Evolutionary conservation across 2,329 filamentous ascomycete species (phyloP), one percentile per base, ranked within the genome.

Genomic region (Karstenula rhodostoma): DNA sequence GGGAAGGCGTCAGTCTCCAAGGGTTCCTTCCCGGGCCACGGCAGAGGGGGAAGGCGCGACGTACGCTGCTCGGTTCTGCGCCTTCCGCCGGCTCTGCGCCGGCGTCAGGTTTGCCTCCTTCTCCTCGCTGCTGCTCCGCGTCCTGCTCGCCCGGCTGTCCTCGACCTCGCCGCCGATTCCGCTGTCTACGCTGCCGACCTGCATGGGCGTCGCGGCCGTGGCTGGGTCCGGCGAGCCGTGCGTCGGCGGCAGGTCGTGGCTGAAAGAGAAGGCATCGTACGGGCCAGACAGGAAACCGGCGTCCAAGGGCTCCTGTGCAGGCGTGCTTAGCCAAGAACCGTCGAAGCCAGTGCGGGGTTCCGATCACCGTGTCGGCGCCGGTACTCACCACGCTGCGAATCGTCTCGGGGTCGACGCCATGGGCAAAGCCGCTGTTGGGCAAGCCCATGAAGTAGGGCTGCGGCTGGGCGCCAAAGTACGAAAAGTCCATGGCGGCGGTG

Each of bases 41-140:
- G 25, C 37, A 23, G 40, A 61, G 19, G 40, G 32, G 10, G 48
- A 56, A 60, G 35, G 29, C n/a, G 17, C 40, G 27, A 80, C 87
- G 77, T 86, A 91, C 89, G 89, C 89, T 77, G 89, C 89, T 71
- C 89, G 80, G 66, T 91, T 92, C 73, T 92, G 89, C 51, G 87
- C 89, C 76, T 92, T 91, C 66, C 89, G 82, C 66, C 81, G 70
- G 68, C 87, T 86, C 70, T 82, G 81, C 51, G 80, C 80, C 27
- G 80, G 80, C 56, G 81, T 84, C 52, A 83, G 70, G 35, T 64
- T 68, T 7, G 56, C 17, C 46, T 82, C 80, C 67, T 82, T 82
- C 69, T 82, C 81, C 62, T 82, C 81, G 62, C 79, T 82, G 66
- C 80, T 82, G 62, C 79, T 78, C 33, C 79, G 68, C 40, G 77